These are phyloP conservation scores for Moricandia moricandioides DNA, from an alignment of 345 rosid species.

Conservation along the genomic window DNA sequence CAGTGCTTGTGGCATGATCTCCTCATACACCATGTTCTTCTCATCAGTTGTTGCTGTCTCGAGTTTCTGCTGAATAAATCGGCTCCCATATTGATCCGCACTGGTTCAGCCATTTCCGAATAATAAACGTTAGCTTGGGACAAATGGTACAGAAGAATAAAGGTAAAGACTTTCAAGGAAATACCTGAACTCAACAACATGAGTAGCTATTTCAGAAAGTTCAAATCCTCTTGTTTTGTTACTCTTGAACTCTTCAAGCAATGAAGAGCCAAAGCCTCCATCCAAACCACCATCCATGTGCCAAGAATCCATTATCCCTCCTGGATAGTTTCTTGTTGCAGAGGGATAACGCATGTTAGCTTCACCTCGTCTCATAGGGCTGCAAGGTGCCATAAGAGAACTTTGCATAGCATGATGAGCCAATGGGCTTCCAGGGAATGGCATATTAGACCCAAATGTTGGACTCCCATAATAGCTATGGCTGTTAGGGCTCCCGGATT, in stretches of 20 bases:
- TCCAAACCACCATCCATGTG: slow-evolving; percentile 51
- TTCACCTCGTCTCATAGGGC: slow-evolving; percentile 59
- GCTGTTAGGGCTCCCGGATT: slow-evolving; percentile 52
- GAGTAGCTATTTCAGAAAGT: slow-evolving; percentile 67
- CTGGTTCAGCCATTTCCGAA: slow-evolving; percentile 34
- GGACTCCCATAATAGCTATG: slow-evolving; percentile 60
- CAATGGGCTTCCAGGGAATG: slow-evolving; percentile 69
- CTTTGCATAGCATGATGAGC: slow-evolving; percentile 55
- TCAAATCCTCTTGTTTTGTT: slow-evolving; percentile 67
- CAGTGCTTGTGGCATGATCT: slow-evolving; percentile 83
- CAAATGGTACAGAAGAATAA: background rate
- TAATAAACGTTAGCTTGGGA: background rate
- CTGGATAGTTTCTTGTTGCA: slow-evolving; percentile 50
- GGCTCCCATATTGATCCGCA: slow-evolving; percentile 90
- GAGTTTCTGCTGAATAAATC: slow-evolving; percentile 94
- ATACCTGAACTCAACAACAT: slow-evolving; percentile 80
- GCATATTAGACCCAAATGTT: slow-evolving; percentile 52
- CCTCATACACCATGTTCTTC: slow-evolving; percentile 81
- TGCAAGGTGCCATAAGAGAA: slow-evolving; percentile 52
- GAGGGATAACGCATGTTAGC: slow-evolving; percentile 51
- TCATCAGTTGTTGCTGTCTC: slow-evolving; percentile 87
- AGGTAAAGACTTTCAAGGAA: background rate
- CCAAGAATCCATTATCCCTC: slow-evolving; percentile 61
- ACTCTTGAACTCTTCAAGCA: slow-evolving; percentile 75
- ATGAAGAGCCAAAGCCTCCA: slow-evolving; percentile 56